phyloP scores from a whole-genome alignment of 257 asterid species.

The Apocynum venetum region DNA sequence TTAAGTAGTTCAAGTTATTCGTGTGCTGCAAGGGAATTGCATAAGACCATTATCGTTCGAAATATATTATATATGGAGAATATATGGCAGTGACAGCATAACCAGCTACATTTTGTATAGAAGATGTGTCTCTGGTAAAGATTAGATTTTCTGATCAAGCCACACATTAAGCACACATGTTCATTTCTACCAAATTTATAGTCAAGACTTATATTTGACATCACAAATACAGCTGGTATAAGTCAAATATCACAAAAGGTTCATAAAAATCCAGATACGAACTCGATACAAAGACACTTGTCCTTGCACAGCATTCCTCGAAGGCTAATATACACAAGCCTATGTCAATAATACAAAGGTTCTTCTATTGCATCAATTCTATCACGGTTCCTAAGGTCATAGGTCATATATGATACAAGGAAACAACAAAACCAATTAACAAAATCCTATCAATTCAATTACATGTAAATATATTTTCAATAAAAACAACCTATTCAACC shows the following conservation, averaged over 20 bases:
- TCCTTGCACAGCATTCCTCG: background rate
- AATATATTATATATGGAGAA: background rate
- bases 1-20: constrained; percentile 84
- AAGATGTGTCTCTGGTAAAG: background rate
- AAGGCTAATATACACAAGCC: background rate
- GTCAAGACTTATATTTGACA: background rate
- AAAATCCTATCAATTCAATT: background rate
- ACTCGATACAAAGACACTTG: background rate
- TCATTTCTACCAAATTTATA: background rate
- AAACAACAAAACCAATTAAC: background rate
- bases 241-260: background rate
- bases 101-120: background rate
- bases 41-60: constrained; percentile 27
- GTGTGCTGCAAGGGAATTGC: constrained; percentile 65
- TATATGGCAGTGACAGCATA: background rate
- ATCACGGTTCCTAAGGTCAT: background rate
- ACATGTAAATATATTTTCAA: background rate
- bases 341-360: background rate
- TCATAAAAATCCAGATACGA: background rate
- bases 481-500: background rate
- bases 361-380: background rate
- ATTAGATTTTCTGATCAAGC: background rate
- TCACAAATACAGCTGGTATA: background rate
- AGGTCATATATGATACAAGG: background rate
- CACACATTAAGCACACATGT: no score